Evolutionary conservation across 2,329 filamentous ascomycete species (phyloP).

Genomic region (Aureobasidium sp.): DNA sequence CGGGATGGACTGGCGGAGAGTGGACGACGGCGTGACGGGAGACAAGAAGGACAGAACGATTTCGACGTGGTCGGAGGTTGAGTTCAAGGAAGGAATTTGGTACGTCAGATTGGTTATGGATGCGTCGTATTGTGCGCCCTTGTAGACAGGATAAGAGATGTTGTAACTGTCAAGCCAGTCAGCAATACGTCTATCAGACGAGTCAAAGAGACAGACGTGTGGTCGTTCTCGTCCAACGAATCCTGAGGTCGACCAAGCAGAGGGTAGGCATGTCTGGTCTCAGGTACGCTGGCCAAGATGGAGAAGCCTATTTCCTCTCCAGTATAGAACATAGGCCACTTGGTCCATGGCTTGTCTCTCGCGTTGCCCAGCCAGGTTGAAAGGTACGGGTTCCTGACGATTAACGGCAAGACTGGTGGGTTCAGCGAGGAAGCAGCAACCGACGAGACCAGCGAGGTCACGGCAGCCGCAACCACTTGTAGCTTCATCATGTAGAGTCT

Average conservation of each 20-base stretch:
- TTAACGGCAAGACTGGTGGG: slow-evolving; percentile 44
- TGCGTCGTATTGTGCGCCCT: slow-evolving; percentile 58
- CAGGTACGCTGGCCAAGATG: slow-evolving; percentile 53
- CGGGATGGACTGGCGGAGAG: slow-evolving; percentile 71
- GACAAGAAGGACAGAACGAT: slow-evolving; percentile 62
- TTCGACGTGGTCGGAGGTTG: slow-evolving; percentile 37
- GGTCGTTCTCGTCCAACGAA: slow-evolving; percentile 40
- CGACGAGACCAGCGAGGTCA: slow-evolving; percentile 11
- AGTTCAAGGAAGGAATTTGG: slow-evolving; percentile 39
- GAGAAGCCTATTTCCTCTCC: slow-evolving; percentile 59
- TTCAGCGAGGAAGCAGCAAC: slow-evolving; percentile 44
- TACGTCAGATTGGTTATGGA: slow-evolving; percentile 65
- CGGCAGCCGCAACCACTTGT: background rate
- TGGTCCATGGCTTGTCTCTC: slow-evolving; percentile 65
- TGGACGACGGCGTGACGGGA: slow-evolving; percentile 73
- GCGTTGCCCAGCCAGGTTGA: slow-evolving; percentile 54
- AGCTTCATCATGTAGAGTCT: slow-evolving; percentile 18
- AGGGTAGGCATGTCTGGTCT: slow-evolving; percentile 53
- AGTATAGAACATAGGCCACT: slow-evolving; percentile 83
- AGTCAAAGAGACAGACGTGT: slow-evolving; percentile 26
- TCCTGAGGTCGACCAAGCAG: slow-evolving; percentile 59
- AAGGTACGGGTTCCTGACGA: slow-evolving; percentile 44
- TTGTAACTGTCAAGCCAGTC: slow-evolving; percentile 39
- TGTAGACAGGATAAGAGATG: slow-evolving; percentile 50
- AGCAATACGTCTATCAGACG: background rate